Base-by-base conservation (phyloP, 345 rosid species). In the Clausena lansium region DNA sequence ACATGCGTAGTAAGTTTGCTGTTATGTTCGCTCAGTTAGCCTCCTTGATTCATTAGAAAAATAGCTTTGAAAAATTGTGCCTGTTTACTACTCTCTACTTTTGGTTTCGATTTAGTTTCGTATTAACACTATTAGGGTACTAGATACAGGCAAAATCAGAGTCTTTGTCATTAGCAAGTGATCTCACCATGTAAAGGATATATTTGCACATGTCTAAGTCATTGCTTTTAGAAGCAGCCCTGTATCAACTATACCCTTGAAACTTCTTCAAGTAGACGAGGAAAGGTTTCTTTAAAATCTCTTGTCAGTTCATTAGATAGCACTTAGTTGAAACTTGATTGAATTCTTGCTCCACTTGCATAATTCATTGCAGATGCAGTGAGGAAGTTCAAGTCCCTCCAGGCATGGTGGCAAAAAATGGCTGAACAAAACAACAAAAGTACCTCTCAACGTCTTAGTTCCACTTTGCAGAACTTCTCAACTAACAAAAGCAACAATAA, bases 371-470 rank as follows among this genome's bases (percentile, higher is more conserved):
- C 87, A 90, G 99, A 90, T 84, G 91, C 93, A 79, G 85, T 87
- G 7, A 90, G 80, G 75, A 93, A 78, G 78, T 95, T 93, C 83
- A 89, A 84, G 80, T 93, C 93, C 50, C 89, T 95, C 73, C 93
- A 88, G 81, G 89, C 96, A 75, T 93, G 99, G 98, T 95, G 99
- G 99, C 96, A 79, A 85, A 89, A 87, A 67, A 92, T 93, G 97
- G 91, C 94, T 50, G 92, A 81, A 80, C 81, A 78, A 78, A 91
- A 85, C 81, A 82, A 77, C 62, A 84, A 20, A 50, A 71, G 84
- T 78, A 82, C 75, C 76, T 74, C 78, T 57, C 86, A 83, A 83
- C 67, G 87, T 80, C 72, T 57, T 73, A 63, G 47, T 77, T 74
- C 86, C 74, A 71, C 81, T 78, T 77, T 70, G 66, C 81, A 80